These are phyloP conservation scores for Theobroma cacao DNA, from an alignment of 345 rosid species.

Conservation along the genomic window DNA sequence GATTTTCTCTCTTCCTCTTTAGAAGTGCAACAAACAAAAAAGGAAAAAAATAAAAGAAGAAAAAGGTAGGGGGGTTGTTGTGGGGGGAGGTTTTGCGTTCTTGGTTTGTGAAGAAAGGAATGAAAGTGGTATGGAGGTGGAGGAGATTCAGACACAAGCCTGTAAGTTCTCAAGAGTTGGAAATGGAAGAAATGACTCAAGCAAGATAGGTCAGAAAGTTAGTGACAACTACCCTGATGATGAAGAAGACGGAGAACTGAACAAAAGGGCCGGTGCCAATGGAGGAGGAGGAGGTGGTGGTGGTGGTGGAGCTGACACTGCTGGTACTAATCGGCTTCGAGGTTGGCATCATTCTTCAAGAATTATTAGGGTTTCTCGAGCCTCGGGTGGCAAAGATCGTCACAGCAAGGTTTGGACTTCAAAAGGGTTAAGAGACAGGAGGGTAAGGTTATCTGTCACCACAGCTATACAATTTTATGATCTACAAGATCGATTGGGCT, in stretches of 20 bases:
- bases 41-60: background rate
- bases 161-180: constrained; percentile 57
- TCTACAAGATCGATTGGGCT: constrained; percentile 89
- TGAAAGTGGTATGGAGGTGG: constrained; percentile 89
- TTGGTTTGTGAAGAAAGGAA: constrained; percentile 41
- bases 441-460: constrained; percentile 83
- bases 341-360: constrained; percentile 77
- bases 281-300: constrained; percentile 25
- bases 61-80: constrained; percentile 9
- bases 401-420: constrained; percentile 99
- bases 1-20: constrained; percentile 7
- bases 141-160: constrained; percentile 63
- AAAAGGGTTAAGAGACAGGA: constrained; percentile 80
- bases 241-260: constrained; percentile 49
- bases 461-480: constrained; percentile 96
- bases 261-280: constrained; percentile 33
- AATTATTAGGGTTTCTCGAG: constrained; percentile 93
- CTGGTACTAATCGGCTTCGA: constrained; percentile 38
- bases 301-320: constrained; percentile 1
- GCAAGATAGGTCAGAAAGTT: constrained; percentile 33
- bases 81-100: constrained; percentile 11
- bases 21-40: background rate
- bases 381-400: constrained; percentile 97
- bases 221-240: constrained; percentile 43
- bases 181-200: constrained; percentile 39